Base-by-base conservation (phyloP, 345 rosid genomes). In the Turritis glabra region DNA sequence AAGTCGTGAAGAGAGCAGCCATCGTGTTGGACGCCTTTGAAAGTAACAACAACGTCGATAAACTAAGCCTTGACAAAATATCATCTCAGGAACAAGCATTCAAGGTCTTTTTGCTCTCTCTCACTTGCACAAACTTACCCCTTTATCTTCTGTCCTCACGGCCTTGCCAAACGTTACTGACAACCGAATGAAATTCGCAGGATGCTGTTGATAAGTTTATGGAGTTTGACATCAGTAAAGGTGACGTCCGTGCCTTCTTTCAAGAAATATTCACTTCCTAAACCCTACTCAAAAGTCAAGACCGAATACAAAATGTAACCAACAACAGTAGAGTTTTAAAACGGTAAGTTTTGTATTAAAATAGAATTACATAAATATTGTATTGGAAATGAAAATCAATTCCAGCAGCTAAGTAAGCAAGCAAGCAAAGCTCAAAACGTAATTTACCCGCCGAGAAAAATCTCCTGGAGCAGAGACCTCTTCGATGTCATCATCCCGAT, bases 1-100 rank as follows among this genome's bases (percentile, higher is more conserved):
- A 91, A 78, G 87, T 91, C 21, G 85, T 91, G 70, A 83, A 82
- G 76, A 88, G 98, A 83, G 97, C 97, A 71, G 87, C 90, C 25
- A 44, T 30, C 27, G 69, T 94, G 69, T 67, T 91, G 79, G 90
- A 88, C 41, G 74, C 83, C 52, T 64, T 75, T 50, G 89, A 83
- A 76, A 84, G 80, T 54, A 81, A 81, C 80, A 78, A 69, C 58
- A 76, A 57, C 21, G 70, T 90, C 1, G 85, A 81, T 63, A 87
- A 88, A 25, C 80, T 84, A 64, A 78, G 80, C 77, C 82, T 77
- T 73, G 92, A 80, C 75, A 84, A 79, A 35, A 78, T 93, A 81
- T 83, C 80, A 65, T 81, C 82, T 33, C 91, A 71, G 80, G 96
- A 93, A 82, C 83, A 82, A 82, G 84, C 70, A 72, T 86, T 83